Percentiles rank a stretch among this genome's conserved stretches.
Conservation (phyloP, 2,329 filamentous ascomycete species). For the Scedosporium minutisporum region DNA sequence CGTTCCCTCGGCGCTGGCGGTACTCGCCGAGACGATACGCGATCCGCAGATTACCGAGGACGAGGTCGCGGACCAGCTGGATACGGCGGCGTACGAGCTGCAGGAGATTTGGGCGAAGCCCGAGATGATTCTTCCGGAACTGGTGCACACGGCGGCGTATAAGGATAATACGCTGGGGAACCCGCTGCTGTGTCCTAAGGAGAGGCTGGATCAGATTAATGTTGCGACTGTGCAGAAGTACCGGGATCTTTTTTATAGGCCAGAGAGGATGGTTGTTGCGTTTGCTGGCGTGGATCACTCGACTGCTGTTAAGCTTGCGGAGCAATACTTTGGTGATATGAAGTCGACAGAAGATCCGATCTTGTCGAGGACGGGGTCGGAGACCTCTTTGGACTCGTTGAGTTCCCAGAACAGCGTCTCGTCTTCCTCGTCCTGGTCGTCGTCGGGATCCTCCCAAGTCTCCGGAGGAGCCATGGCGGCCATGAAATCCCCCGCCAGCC, state of each 20-base stretch:
- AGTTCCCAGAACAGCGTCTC: constrained; percentile 23
- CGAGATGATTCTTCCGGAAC: constrained; percentile 86
- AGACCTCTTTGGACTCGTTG: constrained; percentile 40
- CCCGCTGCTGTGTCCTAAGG: constrained; percentile 80
- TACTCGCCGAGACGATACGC: constrained; percentile 90
- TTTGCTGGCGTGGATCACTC: constrained; percentile 85
- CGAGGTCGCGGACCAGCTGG: constrained; percentile 77
- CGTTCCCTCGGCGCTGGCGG: constrained; percentile 68
- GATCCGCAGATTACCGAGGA: constrained; percentile 75
- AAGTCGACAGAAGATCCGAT: constrained; percentile 35
- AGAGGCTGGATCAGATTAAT: constrained; percentile 68
- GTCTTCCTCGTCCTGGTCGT: constrained; percentile 19
- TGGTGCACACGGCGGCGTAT: constrained; percentile 91
- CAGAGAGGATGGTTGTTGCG: constrained; percentile 86
- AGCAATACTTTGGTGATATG: constrained; percentile 92
- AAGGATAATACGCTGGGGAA: constrained; percentile 95
- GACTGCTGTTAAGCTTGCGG: constrained; percentile 67
- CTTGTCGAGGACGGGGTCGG: constrained; percentile 47
- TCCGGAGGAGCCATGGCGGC: neutral
- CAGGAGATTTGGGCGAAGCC: constrained; percentile 96
- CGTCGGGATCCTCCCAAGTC: constrained; percentile 29
- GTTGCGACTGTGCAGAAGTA: constrained; percentile 67
- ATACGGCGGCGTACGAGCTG: constrained; percentile 92
- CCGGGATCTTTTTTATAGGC: constrained; percentile 72
- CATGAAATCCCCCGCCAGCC: constrained; percentile 35